Base-by-base conservation (phyloP, 2,329 filamentous ascomycete species). In the Achaetomium macrosporum region DNA sequence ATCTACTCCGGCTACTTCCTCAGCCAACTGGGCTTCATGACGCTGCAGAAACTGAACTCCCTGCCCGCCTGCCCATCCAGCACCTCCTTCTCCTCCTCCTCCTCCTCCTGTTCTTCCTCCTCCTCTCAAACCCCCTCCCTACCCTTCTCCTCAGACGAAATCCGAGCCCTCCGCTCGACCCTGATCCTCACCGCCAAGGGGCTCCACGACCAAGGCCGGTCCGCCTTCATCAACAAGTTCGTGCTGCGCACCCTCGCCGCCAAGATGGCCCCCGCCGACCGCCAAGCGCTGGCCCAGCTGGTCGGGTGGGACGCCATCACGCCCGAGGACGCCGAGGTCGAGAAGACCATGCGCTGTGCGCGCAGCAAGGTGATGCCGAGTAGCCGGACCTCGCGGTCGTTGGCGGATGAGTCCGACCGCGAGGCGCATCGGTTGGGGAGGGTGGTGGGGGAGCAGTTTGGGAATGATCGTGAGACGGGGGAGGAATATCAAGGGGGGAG, bases 21-120 rank as follows among this genome's bases (percentile, higher is more conserved):
- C 6, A 47, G 54, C 4, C 33, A 62, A 19, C 42, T 65, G 15
- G 62, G 57, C 1, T 63, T 61, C 42, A 57, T 57, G 33, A 51
- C 57, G 1, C 52, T 66, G 46, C 56, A 59, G 12, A 29, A n/a
- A 3, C 10, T 66, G 42, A 57, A 58, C 10, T 20, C 16, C 2
- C 20, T 47, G 16, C 33, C 12, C 13, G 4, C 7, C 3, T 4
- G 25, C 25, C 4, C 25, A 4, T 4, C 25, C 7, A 25, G 7
- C 25, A 25, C 25, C 25, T 7, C 25, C 10, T 12, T 15, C 3
- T 15, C 33, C 11, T 11, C 33, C 33, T 35, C 11, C 33, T 15
- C 33, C 13, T 11, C 33, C 33, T 35, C 33, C 10, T 11, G 5
- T 3, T 12, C 33, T 4, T 11, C 33, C 5, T 11, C 41, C 8